Evolutionary conservation across 441 rosid genomes (phyloP).

Genomic region (Omphalea diandra): DNA sequence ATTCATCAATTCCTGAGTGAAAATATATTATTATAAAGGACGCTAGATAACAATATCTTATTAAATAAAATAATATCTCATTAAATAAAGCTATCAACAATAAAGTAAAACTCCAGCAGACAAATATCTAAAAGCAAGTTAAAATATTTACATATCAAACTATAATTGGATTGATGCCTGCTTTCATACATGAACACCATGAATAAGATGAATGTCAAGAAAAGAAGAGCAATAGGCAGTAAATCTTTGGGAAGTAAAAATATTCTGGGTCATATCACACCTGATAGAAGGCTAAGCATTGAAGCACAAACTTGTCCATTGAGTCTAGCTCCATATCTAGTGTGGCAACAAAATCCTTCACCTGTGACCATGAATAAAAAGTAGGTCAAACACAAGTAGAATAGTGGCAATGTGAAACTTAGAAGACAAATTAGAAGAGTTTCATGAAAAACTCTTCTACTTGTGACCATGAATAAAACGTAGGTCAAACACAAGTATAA

Average conservation of each 20-base stretch:
- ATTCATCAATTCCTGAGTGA: not conserved
- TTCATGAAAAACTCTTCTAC: conserved; percentile 72
- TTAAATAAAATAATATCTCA: no score
- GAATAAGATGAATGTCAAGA: not conserved
- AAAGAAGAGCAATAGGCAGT: not conserved
- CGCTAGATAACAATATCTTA: not conserved
- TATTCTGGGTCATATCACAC: conserved; percentile 35
- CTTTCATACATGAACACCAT: conserved; percentile 1
- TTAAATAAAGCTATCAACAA: not conserved
- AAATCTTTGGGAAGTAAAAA: conserved; percentile 7
- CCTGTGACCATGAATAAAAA: conserved; percentile 44
- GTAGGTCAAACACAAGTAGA: conserved; percentile 26
- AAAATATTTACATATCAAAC: not conserved
- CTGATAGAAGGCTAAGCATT: conserved; percentile 98
- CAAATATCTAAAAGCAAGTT: not conserved
- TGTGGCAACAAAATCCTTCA: conserved; percentile 94
- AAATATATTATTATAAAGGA: not conserved
- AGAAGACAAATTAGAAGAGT: no score
- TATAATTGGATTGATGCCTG: not conserved
- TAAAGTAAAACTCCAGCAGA: not conserved
- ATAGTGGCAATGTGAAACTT: conserved; percentile 11
- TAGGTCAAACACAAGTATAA: conserved; percentile 25
- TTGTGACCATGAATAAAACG: conserved; percentile 40
- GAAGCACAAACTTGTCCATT: conserved; percentile 95
- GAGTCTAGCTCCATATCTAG: conserved; percentile 92